A percentile compares a stretch with the other conserved stretches of the same genome.
phyloP scores from a whole-genome alignment of 371 early-diverging fungal species.

The Phascolomyces articulosus region DNA sequence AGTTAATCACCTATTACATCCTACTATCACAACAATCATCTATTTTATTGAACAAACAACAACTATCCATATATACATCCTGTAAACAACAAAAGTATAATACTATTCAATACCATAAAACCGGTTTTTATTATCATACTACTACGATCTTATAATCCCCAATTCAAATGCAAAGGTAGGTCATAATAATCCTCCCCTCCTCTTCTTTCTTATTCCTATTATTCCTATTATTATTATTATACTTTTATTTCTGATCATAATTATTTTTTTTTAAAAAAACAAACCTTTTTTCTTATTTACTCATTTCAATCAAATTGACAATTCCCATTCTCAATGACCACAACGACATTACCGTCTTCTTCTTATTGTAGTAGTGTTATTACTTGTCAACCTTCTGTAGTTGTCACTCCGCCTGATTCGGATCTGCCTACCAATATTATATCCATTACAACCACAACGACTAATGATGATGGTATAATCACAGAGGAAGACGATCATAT shows the following conservation, averaged over 20 bases:
- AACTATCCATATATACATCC: no score
- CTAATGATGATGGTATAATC: neutral
- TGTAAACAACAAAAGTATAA: no score
- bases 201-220: no score
- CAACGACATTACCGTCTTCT: neutral
- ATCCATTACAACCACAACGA: neutral
- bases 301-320: neutral
- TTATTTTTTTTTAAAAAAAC: neutral
- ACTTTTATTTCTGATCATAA: neutral
- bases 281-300: neutral
- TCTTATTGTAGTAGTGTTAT: neutral
- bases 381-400: constrained; percentile 4
- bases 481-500: neutral
- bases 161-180: no score
- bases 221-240: no score
- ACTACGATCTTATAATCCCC: no score
- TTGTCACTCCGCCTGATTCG: constrained; percentile 6
- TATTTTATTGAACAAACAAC: no score
- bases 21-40: no score
- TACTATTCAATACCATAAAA: no score
- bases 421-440: neutral
- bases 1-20: no score
- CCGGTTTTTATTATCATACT: no score
- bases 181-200: no score
- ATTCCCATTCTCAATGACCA: neutral